Base-by-base conservation (phyloP, 495 filamentous ascomycete genomes). In the Neurospora sp. region DNA sequence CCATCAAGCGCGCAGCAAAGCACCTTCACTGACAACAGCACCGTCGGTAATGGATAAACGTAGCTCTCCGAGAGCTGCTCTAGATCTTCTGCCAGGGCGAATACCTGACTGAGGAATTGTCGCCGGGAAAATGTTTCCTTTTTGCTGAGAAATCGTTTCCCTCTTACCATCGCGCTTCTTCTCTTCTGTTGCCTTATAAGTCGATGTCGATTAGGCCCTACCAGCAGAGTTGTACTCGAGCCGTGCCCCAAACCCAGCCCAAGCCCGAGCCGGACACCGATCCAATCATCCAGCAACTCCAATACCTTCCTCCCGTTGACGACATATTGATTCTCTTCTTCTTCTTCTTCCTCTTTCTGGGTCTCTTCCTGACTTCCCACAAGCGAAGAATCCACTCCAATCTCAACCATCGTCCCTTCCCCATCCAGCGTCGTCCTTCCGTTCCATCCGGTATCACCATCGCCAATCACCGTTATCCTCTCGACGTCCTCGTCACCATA, bases 21-120 rank as follows among this genome's bases (percentile, higher is more conserved):
- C 6, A 77, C 74, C 69, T 78, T 78, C 70, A 78, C 73, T 10
- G 77, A 78, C 4, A 78, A 15, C n/a, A 78, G 24, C 37, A 78
- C 72, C 42, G 76, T 72, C 8, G 77, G 77, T 11, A 77, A 70
- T 17, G 77, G 77, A 34, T 75, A 62, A n/a, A 77, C 37, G 31
- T 76, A 70, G 43, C 77, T 73, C 8, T 77, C 72, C 19, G 77
- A 78, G n/a, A 78, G 73, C n/a, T 69, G 39, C 69, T 78, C 76
- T 11, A 78, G 77, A 36, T 77, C 76, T 69, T 77, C 77, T 17
- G 77, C 76, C 15, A 77, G 48, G 9, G 72, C 71, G 31, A 77
- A 62, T 31, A 77, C 76, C 8, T 73, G 70, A 13, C 74, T 76
- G 39, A 78, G 76, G 36, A 78, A 78, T 2, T 40, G 48, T 28